These are phyloP conservation scores for Amphicarpaea edgeworthii DNA, from an alignment of 306 rosid species.

Conservation along the genomic window DNA sequence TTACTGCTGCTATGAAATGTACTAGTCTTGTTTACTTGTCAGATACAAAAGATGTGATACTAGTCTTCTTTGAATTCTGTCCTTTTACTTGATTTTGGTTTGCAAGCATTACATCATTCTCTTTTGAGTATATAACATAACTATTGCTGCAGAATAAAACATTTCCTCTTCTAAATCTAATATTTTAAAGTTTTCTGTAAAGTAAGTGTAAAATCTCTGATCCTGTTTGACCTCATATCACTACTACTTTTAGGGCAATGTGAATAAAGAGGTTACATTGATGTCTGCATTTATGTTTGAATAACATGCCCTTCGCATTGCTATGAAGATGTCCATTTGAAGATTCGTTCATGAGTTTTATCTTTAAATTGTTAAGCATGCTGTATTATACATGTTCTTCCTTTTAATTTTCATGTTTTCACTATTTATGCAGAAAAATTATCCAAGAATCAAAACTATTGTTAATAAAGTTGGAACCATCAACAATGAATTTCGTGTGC, in stretches of 20 bases:
- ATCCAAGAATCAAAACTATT: slow-evolving; percentile 89
- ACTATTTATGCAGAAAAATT: slow-evolving; percentile 74
- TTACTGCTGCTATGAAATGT: slow-evolving; percentile 41
- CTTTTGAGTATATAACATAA: slow-evolving; percentile 12
- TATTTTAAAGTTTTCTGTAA: not conserved
- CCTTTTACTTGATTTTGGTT: slow-evolving; percentile 20
- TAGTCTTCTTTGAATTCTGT: slow-evolving; percentile 1
- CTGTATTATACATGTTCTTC: slow-evolving; percentile 24
- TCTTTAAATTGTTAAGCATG: slow-evolving; percentile 6
- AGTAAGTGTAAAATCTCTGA: not conserved
- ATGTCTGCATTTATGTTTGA: slow-evolving; percentile 33
- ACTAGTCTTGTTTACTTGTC: slow-evolving; percentile 8
- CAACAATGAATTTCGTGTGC: slow-evolving; percentile 90
- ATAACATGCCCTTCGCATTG: slow-evolving; percentile 5
- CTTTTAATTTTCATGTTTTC: slow-evolving; percentile 15
- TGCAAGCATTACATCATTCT: slow-evolving; percentile 21
- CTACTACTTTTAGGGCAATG: slow-evolving; percentile 10
- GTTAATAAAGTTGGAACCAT: slow-evolving; percentile 95
- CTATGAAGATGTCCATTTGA: slow-evolving; percentile 18
- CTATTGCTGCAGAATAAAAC: slow-evolving; percentile 7
- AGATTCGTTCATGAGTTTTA: slow-evolving; percentile 33
- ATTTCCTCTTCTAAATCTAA: not conserved
- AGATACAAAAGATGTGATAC: not conserved
- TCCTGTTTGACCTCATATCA: not conserved
- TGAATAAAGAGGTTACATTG: not conserved